These are phyloP conservation scores for Thozetella sp. DNA, from an alignment of 495 filamentous ascomycete species.

Conservation along the genomic window DNA sequence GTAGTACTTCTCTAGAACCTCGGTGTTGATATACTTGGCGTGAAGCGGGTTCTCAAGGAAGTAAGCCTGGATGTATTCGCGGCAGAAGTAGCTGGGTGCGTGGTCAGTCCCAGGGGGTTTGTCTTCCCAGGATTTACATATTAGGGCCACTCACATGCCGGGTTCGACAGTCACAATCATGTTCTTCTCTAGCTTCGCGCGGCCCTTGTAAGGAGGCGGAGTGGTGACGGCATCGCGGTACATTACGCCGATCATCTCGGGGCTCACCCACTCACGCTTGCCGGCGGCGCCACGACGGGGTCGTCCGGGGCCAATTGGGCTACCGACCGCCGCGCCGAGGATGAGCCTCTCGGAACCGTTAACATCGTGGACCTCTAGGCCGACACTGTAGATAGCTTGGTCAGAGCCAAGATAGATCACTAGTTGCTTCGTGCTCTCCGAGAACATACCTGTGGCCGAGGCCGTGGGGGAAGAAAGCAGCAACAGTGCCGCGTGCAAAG, in stretches of 20 bases:
- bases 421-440: too few relatives aligned
- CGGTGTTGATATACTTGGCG: conserved; percentile 71
- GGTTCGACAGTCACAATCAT: conserved; percentile 91
- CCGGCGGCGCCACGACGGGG: conserved; percentile 8
- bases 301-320: not conserved
- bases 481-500: conserved; percentile 63
- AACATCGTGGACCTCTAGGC: conserved; percentile 89
- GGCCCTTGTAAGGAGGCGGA: conserved; percentile 8
- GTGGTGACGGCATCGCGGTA: conserved; percentile 14
- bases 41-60: conserved; percentile 66
- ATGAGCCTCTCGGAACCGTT: conserved; percentile 24
- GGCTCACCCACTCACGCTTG: conserved; percentile 20
- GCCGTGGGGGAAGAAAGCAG: conserved; percentile 91
- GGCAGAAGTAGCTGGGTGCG: conserved; percentile 59
- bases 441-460: conserved; percentile 74
- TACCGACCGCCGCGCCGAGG: not conserved
- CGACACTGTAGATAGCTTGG: conserved; percentile 43
- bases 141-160: conserved; percentile 60
- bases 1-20: conserved; percentile 70
- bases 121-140: not conserved
- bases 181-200: conserved; percentile 56
- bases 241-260: conserved; percentile 16
- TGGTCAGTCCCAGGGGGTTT: not conserved
- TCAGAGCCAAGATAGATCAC: too few relatives aligned
- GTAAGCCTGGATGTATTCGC: conserved; percentile 59